A percentile compares a stretch with the other conserved stretches of the same genome.
These are phyloP conservation scores for Zymoseptoria tritici DNA, from an alignment of 2,329 filamentous ascomycete species.

Conservation along the genomic window DNA sequence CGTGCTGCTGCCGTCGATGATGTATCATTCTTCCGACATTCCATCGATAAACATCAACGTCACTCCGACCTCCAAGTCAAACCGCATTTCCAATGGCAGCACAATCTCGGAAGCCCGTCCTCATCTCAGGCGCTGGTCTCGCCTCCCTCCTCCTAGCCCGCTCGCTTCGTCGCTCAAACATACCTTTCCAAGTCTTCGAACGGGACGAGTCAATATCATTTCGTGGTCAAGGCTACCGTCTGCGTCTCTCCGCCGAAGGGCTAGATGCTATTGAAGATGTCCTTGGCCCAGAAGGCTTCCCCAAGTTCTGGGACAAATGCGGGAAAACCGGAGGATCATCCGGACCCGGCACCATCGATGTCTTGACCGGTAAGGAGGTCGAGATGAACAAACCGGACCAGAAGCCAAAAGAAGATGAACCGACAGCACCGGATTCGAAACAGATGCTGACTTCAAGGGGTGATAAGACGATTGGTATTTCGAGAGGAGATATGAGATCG, in stretches of 20 bases:
- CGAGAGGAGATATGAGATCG: slow-evolving; percentile 55
- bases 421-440: slow-evolving; percentile 15
- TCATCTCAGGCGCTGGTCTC: slow-evolving; percentile 37
- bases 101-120: slow-evolving; percentile 31
- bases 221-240: slow-evolving; percentile 56
- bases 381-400: slow-evolving; percentile 2
- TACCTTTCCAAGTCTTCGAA: slow-evolving; percentile 37
- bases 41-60: background rate
- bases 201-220: slow-evolving; percentile 45
- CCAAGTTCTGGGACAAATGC: slow-evolving; percentile 52
- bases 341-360: slow-evolving; percentile 47
- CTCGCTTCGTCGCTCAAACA: slow-evolving; percentile 28
- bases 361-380: slow-evolving; percentile 43
- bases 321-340: slow-evolving; percentile 51
- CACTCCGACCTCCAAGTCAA: background rate
- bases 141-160: slow-evolving; percentile 34
- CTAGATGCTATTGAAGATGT: slow-evolving; percentile 55
- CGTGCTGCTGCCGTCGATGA: too few relatives aligned
- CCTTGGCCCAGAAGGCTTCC: slow-evolving; percentile 31
- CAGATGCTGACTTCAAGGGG: slow-evolving; percentile 42
- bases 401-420: slow-evolving; percentile 17
- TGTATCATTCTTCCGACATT: too few relatives aligned
- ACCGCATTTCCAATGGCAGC: slow-evolving; percentile 2
- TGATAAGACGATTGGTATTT: slow-evolving; percentile 55
- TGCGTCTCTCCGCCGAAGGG: slow-evolving; percentile 51